phyloP scores from a whole-genome alignment of 1,284 basidiomycete genomes.

The Leccinum subatratum region DNA sequence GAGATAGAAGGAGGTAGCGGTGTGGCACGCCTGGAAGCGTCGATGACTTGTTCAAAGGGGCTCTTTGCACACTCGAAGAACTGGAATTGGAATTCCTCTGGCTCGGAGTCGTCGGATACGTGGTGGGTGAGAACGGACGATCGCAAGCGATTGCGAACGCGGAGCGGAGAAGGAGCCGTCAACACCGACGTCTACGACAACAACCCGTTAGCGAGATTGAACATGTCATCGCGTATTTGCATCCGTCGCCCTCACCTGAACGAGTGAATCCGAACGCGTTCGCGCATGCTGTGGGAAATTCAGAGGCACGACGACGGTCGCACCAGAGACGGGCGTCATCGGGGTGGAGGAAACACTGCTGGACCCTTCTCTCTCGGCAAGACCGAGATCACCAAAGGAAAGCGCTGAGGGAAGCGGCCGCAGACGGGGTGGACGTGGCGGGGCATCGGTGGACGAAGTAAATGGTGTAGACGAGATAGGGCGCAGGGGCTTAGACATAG shows the following conservation, averaged over 20 bases:
- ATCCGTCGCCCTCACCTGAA: neutral
- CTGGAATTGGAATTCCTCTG: constrained; percentile 41
- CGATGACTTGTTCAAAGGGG: constrained; percentile 55
- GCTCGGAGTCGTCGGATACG: constrained; percentile 66
- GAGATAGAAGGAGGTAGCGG: constrained; percentile 54
- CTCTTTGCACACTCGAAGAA: constrained; percentile 50
- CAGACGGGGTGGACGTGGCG: constrained; percentile 38
- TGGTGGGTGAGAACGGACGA: constrained; percentile 38
- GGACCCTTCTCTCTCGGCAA: neutral
- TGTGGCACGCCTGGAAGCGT: constrained; percentile 47
- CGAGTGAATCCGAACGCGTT: neutral
- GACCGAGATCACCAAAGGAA: constrained; percentile 2
- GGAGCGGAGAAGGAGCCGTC: neutral
- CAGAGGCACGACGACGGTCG: neutral
- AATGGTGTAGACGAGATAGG: neutral
- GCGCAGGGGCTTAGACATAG: neutral
- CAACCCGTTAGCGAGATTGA: neutral
- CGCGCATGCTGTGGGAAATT: neutral
- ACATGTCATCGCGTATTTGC: neutral
- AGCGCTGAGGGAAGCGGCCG: constrained; percentile 10
- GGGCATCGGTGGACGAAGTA: constrained; percentile 17
- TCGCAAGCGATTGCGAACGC: neutral
- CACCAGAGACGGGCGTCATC: neutral
- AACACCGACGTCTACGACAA: neutral
- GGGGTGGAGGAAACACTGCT: neutral